phyloP scores from a whole-genome alignment of 495 filamentous ascomycete species.

The Achaetomiella virescens region DNA sequence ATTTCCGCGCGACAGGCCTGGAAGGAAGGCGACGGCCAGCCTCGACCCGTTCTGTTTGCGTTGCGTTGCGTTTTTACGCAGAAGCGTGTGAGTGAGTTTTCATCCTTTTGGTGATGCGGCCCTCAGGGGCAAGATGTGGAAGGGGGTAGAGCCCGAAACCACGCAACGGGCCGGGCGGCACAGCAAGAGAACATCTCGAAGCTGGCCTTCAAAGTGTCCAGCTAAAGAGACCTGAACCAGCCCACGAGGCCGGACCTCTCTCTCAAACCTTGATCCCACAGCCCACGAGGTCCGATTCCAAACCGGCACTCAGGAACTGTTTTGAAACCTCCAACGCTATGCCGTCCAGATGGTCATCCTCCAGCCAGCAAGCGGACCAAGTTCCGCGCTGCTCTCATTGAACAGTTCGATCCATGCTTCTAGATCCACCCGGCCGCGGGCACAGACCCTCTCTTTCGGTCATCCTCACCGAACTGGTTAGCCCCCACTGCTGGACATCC shows the following conservation, averaged over 20 bases:
- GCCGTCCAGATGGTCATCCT: not conserved
- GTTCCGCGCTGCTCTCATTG: not conserved
- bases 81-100: too few species aligned
- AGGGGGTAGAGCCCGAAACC: too few species aligned
- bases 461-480: not conserved
- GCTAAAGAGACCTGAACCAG: not conserved
- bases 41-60: too few species aligned
- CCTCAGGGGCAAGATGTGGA: too few species aligned
- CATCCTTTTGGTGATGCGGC: too few species aligned
- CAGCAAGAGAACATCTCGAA: too few species aligned
- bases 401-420: not conserved
- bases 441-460: not conserved
- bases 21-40: too few species aligned
- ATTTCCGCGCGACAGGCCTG: too few species aligned
- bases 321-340: not conserved
- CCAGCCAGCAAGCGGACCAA: not conserved
- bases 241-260: not conserved
- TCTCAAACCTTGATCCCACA: not conserved
- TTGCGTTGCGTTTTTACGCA: too few species aligned
- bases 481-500: not conserved
- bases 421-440: not conserved
- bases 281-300: not conserved
- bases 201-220: too few species aligned
- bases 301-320: not conserved
- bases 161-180: not conserved